phyloP scores from a whole-genome alignment of 163 green algal species.

The Scenedesmus sp. region DNA sequence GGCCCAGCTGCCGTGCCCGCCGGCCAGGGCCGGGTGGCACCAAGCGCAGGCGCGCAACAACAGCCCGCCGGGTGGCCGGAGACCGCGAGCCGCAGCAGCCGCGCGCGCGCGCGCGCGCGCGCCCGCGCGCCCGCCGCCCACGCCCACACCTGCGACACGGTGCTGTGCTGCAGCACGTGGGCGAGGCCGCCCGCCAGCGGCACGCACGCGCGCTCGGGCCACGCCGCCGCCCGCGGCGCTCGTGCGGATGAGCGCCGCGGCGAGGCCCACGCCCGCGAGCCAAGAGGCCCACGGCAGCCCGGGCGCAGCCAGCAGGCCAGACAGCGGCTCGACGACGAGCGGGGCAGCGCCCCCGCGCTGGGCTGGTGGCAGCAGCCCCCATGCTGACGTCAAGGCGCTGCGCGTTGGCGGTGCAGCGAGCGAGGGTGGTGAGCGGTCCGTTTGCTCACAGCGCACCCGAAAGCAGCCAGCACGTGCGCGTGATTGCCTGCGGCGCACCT shows the following conservation, averaged over 20 bases:
- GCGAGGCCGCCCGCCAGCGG: conserved; percentile 15
- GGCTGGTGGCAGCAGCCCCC: background rate
- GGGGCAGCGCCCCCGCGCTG: background rate
- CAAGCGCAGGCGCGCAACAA: background rate
- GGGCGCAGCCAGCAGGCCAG: background rate
- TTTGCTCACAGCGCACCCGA: no score
- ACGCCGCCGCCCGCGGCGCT: background rate
- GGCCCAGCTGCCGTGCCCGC: no score
- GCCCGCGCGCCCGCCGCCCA: background rate
- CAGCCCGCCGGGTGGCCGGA: background rate
- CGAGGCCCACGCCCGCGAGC: conserved; percentile 20
- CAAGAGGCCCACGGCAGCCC: conserved; percentile 17
- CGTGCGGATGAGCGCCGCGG: background rate
- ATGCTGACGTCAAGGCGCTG: conserved; percentile 8
- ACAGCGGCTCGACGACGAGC: background rate
- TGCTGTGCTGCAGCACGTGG: conserved; percentile 31
- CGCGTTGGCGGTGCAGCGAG: no score
- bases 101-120: background rate
- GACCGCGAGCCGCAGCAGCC: background rate
- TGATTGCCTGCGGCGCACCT: background rate
- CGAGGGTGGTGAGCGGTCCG: no score
- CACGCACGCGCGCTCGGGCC: background rate
- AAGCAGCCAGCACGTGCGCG: no score
- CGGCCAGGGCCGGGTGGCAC: no score
- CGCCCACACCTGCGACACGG: conserved; percentile 41